Base-by-base conservation (phyloP, 116 monocot genomes). In the Zostera marina region DNA sequence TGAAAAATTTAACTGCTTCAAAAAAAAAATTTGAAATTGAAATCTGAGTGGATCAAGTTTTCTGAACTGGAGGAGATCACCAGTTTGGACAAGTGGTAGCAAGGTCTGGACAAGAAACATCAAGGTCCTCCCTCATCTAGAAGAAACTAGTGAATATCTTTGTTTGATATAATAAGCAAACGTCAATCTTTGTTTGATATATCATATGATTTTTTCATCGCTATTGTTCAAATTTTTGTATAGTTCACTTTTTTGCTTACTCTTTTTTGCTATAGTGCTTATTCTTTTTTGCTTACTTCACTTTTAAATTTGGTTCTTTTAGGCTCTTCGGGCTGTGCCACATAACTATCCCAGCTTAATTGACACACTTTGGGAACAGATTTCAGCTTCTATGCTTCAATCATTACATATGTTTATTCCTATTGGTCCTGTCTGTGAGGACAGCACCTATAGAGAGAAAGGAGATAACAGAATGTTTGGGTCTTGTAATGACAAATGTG, bases 331-430 rank as follows among this genome's bases (percentile, higher is more conserved):
- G 69, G 76, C 71, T 57, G 61, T 75, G 46, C 61, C 59, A 15
- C 96, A 98, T 72, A 89, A 83, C 53, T 98, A 98, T 44, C 89
- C 96, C 23, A 69, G 61, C 52, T 45, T 74, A 61, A 63, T 67
- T 52, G 72, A 54, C 60, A 42, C 44, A 67, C 65, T 59, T 24
- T 98, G 96, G 96, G 72, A 68, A 41, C 59, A 66, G 47, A 65
- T 98, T 47, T 83, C 74, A 24, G 70, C 66, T 70, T 61, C 49
- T 68, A 66, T 81, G 64, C 67, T 72, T 53, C 56, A 66, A 38
- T 72, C 74, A 32, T 41, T 98, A 47, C 65, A 73, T 25, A 66
- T 25, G 19, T 44, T 45, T 70, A 72, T 17, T 54, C 16, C 42
- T 55, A 72, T 72, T 69, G 72, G 72, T 70, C 65, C 73, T 41